phyloP scores from a whole-genome alignment of 2,329 filamentous ascomycete genomes.

The Botryotinia globosa region DNA sequence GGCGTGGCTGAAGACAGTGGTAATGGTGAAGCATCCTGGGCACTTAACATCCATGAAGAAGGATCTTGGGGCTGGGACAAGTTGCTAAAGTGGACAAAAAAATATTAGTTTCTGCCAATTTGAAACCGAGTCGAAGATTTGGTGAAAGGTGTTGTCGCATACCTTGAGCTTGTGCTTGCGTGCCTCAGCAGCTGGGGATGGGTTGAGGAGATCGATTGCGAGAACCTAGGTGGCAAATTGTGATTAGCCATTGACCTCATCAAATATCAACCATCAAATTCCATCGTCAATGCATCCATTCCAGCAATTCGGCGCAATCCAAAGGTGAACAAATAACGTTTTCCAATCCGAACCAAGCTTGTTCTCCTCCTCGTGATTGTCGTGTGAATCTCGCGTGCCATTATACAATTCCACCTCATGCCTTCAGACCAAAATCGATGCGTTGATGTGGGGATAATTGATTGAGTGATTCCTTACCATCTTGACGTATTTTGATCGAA shows the following conservation, averaged over 20 bases:
- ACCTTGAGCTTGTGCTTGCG: constrained; percentile 99
- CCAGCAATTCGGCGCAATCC: background rate
- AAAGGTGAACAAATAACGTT: constrained; percentile 21
- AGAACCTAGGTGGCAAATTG: constrained; percentile 71
- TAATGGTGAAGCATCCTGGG: constrained; percentile 99
- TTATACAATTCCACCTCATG: constrained; percentile 27
- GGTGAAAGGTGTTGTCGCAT: constrained; percentile 41
- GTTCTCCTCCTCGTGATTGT: constrained; percentile 20
- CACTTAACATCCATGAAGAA: constrained; percentile 99
- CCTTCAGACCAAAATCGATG: constrained; percentile 23
- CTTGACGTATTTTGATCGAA: constrained; percentile 56
- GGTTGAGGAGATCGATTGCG: constrained; percentile 99
- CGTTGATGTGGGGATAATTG: constrained; percentile 19
- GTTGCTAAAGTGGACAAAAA: constrained; percentile 56
- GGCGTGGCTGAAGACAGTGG: constrained; percentile 99
- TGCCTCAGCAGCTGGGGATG: constrained; percentile 93
- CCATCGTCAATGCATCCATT: constrained; percentile 32
- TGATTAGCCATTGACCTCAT: constrained; percentile 47
- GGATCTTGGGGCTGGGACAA: constrained; percentile 93
- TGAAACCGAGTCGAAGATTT: background rate
- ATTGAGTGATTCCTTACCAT: constrained; percentile 57
- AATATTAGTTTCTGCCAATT: constrained; percentile 17
- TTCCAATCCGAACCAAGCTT: constrained; percentile 14
- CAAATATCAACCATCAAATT: constrained; percentile 19
- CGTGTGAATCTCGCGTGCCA: constrained; percentile 35